Evolutionary conservation across 2,329 filamentous ascomycete genomes (phyloP).

Genomic region (Bipolaris oryzae): DNA sequence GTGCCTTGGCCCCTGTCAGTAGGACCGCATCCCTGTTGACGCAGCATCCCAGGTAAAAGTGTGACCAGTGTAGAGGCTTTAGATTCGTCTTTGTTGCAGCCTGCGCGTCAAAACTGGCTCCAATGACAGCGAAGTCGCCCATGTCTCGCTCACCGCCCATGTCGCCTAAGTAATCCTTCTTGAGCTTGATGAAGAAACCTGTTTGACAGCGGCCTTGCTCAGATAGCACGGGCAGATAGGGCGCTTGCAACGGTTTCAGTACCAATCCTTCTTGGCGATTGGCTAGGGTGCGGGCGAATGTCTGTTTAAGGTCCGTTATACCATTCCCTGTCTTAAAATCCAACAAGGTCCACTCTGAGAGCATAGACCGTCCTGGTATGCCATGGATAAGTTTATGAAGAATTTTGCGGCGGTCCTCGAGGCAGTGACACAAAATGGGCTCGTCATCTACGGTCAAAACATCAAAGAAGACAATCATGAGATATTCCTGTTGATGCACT

Average conservation of each 20-base stretch:
- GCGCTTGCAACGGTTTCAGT: conserved; percentile 74
- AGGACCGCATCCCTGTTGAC: conserved; percentile 67
- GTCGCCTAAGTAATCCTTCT: conserved; percentile 82
- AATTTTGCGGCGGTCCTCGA: conserved; percentile 65
- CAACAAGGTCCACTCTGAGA: conserved; percentile 70
- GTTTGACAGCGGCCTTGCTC: conserved; percentile 32
- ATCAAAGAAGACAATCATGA: conserved; percentile 68
- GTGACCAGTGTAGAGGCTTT: conserved; percentile 71
- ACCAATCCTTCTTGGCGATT: conserved; percentile 78
- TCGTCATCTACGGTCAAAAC: conserved; percentile 63
- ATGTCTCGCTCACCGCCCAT: conserved; percentile 71
- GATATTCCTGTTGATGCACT: conserved; percentile 60
- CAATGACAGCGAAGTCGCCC: conserved; percentile 81
- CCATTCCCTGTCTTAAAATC: conserved; percentile 61
- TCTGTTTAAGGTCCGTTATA: conserved; percentile 41
- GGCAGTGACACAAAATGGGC: conserved; percentile 57
- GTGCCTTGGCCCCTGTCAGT: conserved; percentile 59
- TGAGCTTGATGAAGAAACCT: conserved; percentile 76
- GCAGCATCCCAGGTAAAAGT: conserved; percentile 80
- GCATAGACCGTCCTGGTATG: conserved; percentile 67
- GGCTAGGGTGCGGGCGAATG: conserved; percentile 70
- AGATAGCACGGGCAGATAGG: conserved; percentile 66
- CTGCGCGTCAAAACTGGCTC: conserved; percentile 71
- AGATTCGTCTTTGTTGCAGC: conserved; percentile 64
- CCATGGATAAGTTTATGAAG: conserved; percentile 62